These are phyloP conservation scores for Ilyonectria mors-panacis DNA, from an alignment of 2,329 filamentous ascomycete genomes.

Conservation along the genomic window DNA sequence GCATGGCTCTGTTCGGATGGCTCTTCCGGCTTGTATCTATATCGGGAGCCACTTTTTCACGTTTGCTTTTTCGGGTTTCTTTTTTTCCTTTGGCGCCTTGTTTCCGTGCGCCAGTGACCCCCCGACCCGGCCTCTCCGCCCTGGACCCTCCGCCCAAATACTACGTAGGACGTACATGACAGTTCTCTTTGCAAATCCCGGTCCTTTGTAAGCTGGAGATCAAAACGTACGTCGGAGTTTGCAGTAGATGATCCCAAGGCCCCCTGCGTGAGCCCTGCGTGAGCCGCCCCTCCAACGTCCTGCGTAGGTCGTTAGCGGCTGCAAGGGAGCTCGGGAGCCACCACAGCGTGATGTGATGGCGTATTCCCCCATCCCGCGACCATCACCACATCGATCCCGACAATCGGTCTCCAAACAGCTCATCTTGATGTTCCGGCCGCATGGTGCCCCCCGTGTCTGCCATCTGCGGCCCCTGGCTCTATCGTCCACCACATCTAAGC, in stretches of 20 bases:
- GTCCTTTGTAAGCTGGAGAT: constrained; percentile 3
- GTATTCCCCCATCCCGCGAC: constrained; percentile 29
- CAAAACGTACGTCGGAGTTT: constrained; percentile 25
- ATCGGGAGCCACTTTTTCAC: constrained; percentile 37
- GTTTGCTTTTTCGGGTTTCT: constrained; percentile 7
- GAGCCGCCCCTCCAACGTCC: constrained; percentile 15
- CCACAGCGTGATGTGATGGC: constrained; percentile 31
- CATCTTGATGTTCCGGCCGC: constrained; percentile 46
- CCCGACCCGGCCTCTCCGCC: constrained; percentile 3
- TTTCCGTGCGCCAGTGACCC: constrained; percentile 17
- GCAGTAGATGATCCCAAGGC: constrained; percentile 20
- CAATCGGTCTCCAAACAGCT: constrained; percentile 37
- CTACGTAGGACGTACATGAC: neutral
- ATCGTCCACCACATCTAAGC: constrained; percentile 26
- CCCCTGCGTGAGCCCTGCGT: constrained; percentile 40
- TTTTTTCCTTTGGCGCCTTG: constrained; percentile 8
- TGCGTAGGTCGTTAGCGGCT: neutral
- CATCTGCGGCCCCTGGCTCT: constrained; percentile 47
- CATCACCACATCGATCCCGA: constrained; percentile 41
- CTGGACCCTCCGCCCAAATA: constrained; percentile 5
- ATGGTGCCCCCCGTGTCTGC: constrained; percentile 47
- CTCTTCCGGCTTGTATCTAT: constrained; percentile 29
- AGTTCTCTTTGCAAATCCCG: neutral
- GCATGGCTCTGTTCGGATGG: constrained; percentile 26
- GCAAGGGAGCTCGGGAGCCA: constrained; percentile 8